Percentiles rank a stretch among this genome's conserved stretches.
Conservation (phyloP, 495 filamentous ascomycete genomes). For the Podospora conica region DNA sequence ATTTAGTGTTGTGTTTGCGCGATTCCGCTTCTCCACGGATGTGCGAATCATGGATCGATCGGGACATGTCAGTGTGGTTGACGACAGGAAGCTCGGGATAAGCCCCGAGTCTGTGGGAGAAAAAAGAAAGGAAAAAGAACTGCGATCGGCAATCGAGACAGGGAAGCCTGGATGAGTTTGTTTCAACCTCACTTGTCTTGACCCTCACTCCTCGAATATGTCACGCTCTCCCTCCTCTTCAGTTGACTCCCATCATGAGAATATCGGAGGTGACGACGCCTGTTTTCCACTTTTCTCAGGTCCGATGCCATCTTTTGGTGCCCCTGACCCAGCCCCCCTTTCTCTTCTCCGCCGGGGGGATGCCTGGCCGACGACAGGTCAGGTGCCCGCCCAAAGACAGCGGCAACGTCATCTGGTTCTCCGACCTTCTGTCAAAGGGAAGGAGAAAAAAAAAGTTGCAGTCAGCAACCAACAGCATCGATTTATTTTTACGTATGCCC, state of each 20-base stretch:
- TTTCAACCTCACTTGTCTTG: not conserved
- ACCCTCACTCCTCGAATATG: not conserved
- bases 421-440: constrained; percentile 10
- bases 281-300: too few relatives aligned
- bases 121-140: not conserved
- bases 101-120: not conserved
- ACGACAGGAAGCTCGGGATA: not conserved
- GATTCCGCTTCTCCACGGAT: not conserved
- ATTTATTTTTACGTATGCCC: not conserved
- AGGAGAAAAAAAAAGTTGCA: not conserved
- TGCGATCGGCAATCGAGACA: not conserved
- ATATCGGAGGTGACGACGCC: not conserved
- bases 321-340: not conserved
- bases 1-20: not conserved
- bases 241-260: not conserved
- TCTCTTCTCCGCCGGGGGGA: not conserved
- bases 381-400: not conserved
- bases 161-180: not conserved
- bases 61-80: not conserved
- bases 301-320: not conserved
- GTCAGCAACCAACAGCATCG: not conserved
- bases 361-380: not conserved
- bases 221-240: not conserved
- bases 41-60: not conserved
- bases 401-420: constrained; percentile 25